phyloP scores from a whole-genome alignment of 495 filamentous ascomycete species.

The Clohesyomyces aquaticus region DNA sequence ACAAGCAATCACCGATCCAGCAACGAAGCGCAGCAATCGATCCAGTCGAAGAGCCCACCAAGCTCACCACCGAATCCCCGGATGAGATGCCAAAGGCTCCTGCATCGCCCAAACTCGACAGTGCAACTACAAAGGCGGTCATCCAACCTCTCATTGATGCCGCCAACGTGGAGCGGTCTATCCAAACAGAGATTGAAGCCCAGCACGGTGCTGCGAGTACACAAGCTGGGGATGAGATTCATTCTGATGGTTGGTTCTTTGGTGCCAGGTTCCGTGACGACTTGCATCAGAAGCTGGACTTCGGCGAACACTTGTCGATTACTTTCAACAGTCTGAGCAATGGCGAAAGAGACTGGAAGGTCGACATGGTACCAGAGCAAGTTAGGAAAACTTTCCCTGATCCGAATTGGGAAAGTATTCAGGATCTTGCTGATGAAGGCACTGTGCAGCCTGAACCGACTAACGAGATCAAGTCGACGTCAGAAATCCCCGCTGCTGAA shows the following conservation, averaged over 20 bases:
- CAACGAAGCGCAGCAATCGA: too few relatives aligned
- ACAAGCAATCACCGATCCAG: too few relatives aligned
- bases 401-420: too few relatives aligned
- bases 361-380: background rate
- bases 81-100: background rate
- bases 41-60: too few relatives aligned
- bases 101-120: background rate
- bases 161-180: background rate
- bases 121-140: background rate
- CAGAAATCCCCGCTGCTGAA: background rate
- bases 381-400: background rate
- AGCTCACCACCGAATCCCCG: background rate
- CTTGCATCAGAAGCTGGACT: background rate
- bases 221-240: too few relatives aligned
- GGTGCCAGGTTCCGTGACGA: background rate
- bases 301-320: background rate
- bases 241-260: background rate
- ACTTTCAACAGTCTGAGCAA: background rate
- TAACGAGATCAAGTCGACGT: background rate
- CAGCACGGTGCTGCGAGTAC: background rate
- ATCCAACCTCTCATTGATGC: background rate
- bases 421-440: too few relatives aligned
- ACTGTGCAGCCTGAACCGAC: too few relatives aligned
- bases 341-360: background rate
- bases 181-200: background rate